phyloP scores from a whole-genome alignment of 331 rosid genomes.

The Stylosanthes scabra region DNA sequence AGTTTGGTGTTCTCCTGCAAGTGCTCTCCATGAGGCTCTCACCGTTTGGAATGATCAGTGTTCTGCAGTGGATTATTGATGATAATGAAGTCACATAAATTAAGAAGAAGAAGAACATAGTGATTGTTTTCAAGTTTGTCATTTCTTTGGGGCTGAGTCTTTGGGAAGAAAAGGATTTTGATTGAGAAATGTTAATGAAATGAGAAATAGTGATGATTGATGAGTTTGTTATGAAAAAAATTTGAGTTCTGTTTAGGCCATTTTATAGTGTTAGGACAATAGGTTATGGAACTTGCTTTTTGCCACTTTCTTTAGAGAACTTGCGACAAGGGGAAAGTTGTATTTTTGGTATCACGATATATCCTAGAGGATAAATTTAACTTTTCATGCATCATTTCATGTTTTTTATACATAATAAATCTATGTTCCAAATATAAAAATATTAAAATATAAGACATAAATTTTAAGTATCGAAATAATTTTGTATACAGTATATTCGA shows the following conservation, averaged over 20 bases:
- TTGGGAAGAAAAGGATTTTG: not conserved
- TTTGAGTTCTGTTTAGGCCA: not conserved
- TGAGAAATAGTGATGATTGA: no score
- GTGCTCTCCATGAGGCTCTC: constrained; percentile 44
- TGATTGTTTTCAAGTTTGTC: constrained; percentile 23
- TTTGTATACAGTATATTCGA: no score
- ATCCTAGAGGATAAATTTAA: no score
- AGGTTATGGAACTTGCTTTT: no score
- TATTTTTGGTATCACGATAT: no score
- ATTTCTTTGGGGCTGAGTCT: not conserved
- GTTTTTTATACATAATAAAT: no score
- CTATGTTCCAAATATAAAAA: no score
- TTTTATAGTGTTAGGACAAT: constrained; percentile 25
- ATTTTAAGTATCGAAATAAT: no score
- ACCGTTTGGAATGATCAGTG: not conserved
- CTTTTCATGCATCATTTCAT: no score
- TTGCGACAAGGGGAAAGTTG: no score
- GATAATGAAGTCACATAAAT: constrained; percentile 21
- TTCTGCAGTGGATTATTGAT: constrained; percentile 28
- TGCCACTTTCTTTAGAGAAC: no score
- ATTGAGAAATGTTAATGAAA: not conserved
- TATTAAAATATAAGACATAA: no score
- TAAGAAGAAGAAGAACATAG: constrained; percentile 19
- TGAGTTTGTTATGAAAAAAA: not conserved
- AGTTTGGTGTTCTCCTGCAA: constrained; percentile 56